Evolutionary conservation across 495 filamentous ascomycete genomes (phyloP).

Genomic region (Bathelium albidoporum): DNA sequence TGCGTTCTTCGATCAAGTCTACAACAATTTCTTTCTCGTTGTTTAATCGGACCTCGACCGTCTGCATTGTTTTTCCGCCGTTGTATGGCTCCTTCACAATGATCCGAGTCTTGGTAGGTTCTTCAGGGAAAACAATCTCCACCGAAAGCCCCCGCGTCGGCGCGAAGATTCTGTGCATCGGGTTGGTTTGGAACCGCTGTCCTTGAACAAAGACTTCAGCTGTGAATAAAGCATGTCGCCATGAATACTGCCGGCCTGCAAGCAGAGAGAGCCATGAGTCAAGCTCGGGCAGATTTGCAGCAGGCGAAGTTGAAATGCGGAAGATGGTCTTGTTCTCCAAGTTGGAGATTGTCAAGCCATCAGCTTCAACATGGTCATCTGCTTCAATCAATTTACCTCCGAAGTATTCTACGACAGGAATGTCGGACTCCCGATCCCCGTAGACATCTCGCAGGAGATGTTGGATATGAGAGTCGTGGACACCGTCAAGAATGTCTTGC

Average conservation of each 20-base stretch:
- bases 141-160: conserved; percentile 79
- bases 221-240: conserved; percentile 96
- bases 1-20: conserved; percentile 82
- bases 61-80: conserved; percentile 62
- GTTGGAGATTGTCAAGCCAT: conserved; percentile 69
- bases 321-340: conserved; percentile 68
- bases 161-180: conserved; percentile 79
- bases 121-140: conserved; percentile 68
- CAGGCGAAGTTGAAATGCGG: conserved; percentile 62
- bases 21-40: conserved; percentile 70
- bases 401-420: conserved; percentile 89
- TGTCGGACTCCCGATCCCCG: conserved; percentile 53
- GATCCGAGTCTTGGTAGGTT: conserved; percentile 70
- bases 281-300: conserved; percentile 59
- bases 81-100: conserved; percentile 59
- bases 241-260: conserved; percentile 74
- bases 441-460: conserved; percentile 73
- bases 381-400: conserved; percentile 59
- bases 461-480: conserved; percentile 79
- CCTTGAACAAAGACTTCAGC: conserved; percentile 91
- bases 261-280: conserved; percentile 81
- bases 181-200: conserved; percentile 93
- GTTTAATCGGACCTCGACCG: conserved; percentile 69
- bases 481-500: conserved; percentile 80
- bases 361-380: conserved; percentile 51